Conservation (phyloP, 176 grass and related monocot genomes). For the Aegilops umbellulata region DNA sequence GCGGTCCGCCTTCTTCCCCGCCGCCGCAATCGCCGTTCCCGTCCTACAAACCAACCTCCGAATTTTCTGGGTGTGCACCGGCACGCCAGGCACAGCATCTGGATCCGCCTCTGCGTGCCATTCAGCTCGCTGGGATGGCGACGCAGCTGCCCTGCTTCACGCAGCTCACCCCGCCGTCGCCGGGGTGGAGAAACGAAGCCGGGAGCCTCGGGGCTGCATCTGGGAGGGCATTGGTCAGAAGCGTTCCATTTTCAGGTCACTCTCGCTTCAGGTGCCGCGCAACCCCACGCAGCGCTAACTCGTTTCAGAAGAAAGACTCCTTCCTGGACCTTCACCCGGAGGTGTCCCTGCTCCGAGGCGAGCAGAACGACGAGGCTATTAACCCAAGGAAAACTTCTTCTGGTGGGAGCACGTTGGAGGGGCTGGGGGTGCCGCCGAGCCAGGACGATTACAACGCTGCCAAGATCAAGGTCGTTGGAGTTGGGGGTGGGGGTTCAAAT, state of each 20-base stretch:
- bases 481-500: slow-evolving; percentile 81
- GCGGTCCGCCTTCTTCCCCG: background rate
- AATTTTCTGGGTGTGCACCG: background rate
- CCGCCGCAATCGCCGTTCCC: background rate
- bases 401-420: slow-evolving; percentile 37
- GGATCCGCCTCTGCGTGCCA: background rate
- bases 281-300: slow-evolving; percentile 31
- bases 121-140: slow-evolving; percentile 38
- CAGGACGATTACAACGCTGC: slow-evolving; percentile 54
- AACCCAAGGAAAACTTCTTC: slow-evolving; percentile 18
- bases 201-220: slow-evolving; percentile 13
- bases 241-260: background rate
- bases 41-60: background rate
- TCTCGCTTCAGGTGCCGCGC: slow-evolving; percentile 41
- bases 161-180: slow-evolving; percentile 41
- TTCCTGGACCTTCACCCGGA: slow-evolving; percentile 84
- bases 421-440: slow-evolving; percentile 8
- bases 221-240: background rate
- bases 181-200: slow-evolving; percentile 6
- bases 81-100: background rate
- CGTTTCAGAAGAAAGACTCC: slow-evolving; percentile 56
- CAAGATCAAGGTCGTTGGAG: slow-evolving; percentile 87
- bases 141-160: slow-evolving; percentile 60
- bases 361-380: slow-evolving; percentile 28
- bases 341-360: slow-evolving; percentile 66